These are phyloP conservation scores for Alternaria infectoria DNA, from an alignment of 2,329 filamentous ascomycete genomes.

Conservation along the genomic window DNA sequence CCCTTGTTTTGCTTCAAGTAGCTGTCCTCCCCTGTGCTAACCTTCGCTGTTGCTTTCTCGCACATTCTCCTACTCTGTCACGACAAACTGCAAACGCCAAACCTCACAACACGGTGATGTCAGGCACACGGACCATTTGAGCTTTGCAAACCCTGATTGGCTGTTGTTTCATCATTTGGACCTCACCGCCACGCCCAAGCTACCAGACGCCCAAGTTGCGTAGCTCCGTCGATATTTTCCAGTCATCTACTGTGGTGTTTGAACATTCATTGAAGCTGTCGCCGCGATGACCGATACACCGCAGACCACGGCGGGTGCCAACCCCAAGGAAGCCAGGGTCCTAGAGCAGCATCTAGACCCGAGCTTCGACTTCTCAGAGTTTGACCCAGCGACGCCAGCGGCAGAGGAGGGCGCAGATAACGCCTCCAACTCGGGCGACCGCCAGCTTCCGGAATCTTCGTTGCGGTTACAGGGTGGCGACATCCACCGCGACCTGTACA, in stretches of 20 bases:
- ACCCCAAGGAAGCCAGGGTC: constrained; percentile 44
- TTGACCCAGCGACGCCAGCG: constrained; percentile 44
- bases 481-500: constrained; percentile 79
- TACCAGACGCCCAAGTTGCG: constrained; percentile 7
- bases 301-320: constrained; percentile 32
- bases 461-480: constrained; percentile 76
- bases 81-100: constrained; percentile 6
- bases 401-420: constrained; percentile 31
- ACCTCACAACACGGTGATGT: constrained; percentile 28
- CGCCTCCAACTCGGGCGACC: constrained; percentile 27
- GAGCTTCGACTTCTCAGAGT: constrained; percentile 50
- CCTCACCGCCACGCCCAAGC: constrained; percentile 24
- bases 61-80: background rate
- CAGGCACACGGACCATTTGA: constrained; percentile 39
- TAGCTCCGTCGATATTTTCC: background rate
- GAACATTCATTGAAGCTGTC: background rate
- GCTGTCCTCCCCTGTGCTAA: background rate
- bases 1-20: constrained; percentile 1
- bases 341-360: constrained; percentile 52
- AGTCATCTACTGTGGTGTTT: background rate
- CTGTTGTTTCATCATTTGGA: constrained; percentile 16
- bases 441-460: constrained; percentile 63
- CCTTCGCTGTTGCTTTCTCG: background rate
- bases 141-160: constrained; percentile 34
- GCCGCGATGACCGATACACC: constrained; percentile 39